These are phyloP conservation scores for Boletus subparvulus DNA, from an alignment of 768 basidiomycete genomes.

Conservation along the genomic window DNA sequence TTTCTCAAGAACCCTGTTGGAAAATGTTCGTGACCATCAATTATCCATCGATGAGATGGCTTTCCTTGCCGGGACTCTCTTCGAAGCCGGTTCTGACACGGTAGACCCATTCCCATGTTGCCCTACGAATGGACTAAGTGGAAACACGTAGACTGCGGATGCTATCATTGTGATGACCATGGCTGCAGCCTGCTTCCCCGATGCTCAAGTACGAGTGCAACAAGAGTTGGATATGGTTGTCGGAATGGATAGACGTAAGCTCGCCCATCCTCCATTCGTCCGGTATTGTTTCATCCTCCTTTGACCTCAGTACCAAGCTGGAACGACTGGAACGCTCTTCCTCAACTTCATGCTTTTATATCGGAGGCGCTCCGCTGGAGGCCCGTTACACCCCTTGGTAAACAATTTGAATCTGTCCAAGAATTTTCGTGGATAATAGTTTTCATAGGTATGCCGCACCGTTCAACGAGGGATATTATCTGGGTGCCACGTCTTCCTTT, in stretches of 20 bases:
- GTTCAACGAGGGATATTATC: constrained; percentile 59
- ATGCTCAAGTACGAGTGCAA: constrained; percentile 48
- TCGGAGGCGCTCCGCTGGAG: constrained; percentile 40
- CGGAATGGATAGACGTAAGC: constrained; percentile 36
- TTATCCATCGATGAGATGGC: constrained; percentile 53
- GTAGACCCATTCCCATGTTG: constrained; percentile 11
- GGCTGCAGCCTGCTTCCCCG: constrained; percentile 55
- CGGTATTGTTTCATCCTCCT: neutral
- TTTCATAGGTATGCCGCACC: constrained; percentile 49
- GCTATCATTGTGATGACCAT: constrained; percentile 43
- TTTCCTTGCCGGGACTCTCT: constrained; percentile 59
- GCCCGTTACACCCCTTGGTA: constrained; percentile 32
- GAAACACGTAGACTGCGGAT: neutral
- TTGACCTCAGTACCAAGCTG: constrained; percentile 35
- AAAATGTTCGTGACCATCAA: constrained; percentile 46
- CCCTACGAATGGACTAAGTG: neutral
- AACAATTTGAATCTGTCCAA: neutral
- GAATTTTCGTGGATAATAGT: neutral
- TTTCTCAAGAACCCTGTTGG: constrained; percentile 55
- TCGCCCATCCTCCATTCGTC: neutral
- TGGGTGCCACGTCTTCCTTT: constrained; percentile 41
- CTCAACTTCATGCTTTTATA: constrained; percentile 39
- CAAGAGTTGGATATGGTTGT: constrained; percentile 53
- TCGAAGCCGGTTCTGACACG: constrained; percentile 63
- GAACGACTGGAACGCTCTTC: constrained; percentile 33